These are phyloP conservation scores for Plenodomus tracheiphilus DNA, from an alignment of 2,329 filamentous ascomycete genomes.

Conservation along the genomic window DNA sequence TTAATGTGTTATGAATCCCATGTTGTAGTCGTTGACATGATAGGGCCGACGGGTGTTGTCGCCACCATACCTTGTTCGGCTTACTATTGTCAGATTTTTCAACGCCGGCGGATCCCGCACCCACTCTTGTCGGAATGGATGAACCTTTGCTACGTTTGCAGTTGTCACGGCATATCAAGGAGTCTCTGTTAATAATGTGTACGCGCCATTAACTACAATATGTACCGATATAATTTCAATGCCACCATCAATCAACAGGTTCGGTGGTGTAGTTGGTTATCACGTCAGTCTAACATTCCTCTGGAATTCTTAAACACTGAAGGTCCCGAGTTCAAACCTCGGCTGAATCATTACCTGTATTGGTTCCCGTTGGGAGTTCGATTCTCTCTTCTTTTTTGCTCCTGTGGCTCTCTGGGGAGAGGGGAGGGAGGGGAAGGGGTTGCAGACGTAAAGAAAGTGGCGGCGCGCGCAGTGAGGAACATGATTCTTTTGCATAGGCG, in stretches of 20 bases:
- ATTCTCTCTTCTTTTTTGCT: conserved; percentile 1
- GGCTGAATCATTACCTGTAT: conserved; percentile 4
- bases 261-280: conserved; percentile 53
- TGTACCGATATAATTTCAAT: not conserved
- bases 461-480: too few species aligned
- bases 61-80: not conserved
- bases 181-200: too few species aligned
- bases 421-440: too few species aligned
- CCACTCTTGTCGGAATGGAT: not conserved
- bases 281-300: conserved; percentile 51
- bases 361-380: not conserved
- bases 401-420: not conserved
- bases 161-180: too few species aligned
- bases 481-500: too few species aligned
- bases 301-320: conserved; percentile 7
- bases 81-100: not conserved
- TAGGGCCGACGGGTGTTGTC: too few species aligned
- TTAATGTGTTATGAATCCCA: not conserved
- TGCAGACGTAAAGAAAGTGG: too few species aligned
- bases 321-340: conserved; percentile 46
- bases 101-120: not conserved
- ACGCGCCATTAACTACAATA: too few species aligned
- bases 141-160: too few species aligned
- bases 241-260: not conserved
- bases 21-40: not conserved